A percentile compares a stretch with the other conserved stretches of the same genome.
Conservation (phyloP, 345 rosid genomes). For the Cardamine occulta region DNA sequence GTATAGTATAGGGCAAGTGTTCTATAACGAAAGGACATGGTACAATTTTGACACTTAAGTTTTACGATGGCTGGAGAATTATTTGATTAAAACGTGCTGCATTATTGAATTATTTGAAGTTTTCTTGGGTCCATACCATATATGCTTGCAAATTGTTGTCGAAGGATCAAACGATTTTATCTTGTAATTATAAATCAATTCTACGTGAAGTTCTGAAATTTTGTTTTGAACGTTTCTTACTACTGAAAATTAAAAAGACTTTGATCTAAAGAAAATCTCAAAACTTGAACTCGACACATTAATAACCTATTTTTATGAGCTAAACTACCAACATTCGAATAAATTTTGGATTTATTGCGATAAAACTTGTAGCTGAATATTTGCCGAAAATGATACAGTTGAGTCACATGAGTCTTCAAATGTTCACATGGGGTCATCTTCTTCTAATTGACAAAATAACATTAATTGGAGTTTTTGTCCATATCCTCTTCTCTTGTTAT, state of each 20-base stretch:
- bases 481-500: constrained; percentile 33
- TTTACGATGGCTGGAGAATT: constrained; percentile 18
- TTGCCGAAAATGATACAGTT: constrained; percentile 38
- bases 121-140: neutral
- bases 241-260: neutral
- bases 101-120: constrained; percentile 25
- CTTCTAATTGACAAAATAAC: constrained; percentile 45
- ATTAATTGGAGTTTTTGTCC: constrained; percentile 42
- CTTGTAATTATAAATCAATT: neutral
- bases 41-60: constrained; percentile 43
- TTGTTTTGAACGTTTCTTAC: neutral
- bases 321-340: constrained; percentile 21
- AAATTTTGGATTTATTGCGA: constrained; percentile 17
- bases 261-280: neutral
- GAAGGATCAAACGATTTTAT: constrained; percentile 7
- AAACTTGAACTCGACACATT: neutral
- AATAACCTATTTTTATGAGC: neutral
- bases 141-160: neutral
- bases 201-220: neutral
- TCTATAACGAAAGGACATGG: constrained; percentile 40
- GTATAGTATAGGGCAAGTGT: constrained; percentile 30
- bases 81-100: neutral
- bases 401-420: constrained; percentile 45
- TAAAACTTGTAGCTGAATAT: constrained; percentile 9
- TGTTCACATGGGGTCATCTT: constrained; percentile 48